phyloP scores from a whole-genome alignment of 192 early-diverging fungal species.

The Allomyces arbusculus region DNA sequence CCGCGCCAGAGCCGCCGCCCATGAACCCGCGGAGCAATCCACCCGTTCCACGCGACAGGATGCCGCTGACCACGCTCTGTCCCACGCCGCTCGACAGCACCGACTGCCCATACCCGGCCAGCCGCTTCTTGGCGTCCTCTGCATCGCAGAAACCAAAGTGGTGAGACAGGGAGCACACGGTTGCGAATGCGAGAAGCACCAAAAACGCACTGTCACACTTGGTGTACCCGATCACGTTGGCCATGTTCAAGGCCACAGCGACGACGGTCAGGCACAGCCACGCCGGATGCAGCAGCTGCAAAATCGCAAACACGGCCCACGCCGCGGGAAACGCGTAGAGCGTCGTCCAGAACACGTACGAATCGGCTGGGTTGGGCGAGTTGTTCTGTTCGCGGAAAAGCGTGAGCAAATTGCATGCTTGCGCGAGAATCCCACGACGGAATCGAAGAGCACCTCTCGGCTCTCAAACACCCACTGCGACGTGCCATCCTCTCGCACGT shows the following conservation, averaged over 20 bases:
- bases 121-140: not conserved
- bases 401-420: not conserved
- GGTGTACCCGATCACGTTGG: slow-evolving; percentile 88
- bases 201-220: slow-evolving; percentile 67
- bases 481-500: slow-evolving; percentile 85
- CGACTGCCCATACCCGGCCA: not conserved
- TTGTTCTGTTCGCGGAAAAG: slow-evolving; percentile 1
- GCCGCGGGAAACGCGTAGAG: slow-evolving; percentile 67
- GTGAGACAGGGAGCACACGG: not conserved
- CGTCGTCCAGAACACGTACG: slow-evolving; percentile 78
- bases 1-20: not conserved
- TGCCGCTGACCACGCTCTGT: not conserved
- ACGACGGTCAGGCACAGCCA: slow-evolving; percentile 79
- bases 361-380: slow-evolving; percentile 68
- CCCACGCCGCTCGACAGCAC: not conserved
- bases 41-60: not conserved
- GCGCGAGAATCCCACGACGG: too few relatives aligned
- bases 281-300: slow-evolving; percentile 47
- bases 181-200: not conserved
- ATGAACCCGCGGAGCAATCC: not conserved
- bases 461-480: slow-evolving; percentile 95
- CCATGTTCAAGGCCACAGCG: slow-evolving; percentile 61
- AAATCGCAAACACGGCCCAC: slow-evolving; percentile 67
- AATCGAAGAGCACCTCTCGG: slow-evolving; percentile 37
- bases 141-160: not conserved